Evolutionary conservation across 176 grass and related monocot genomes (phyloP).

Genomic region (Aegilops sharonensis): DNA sequence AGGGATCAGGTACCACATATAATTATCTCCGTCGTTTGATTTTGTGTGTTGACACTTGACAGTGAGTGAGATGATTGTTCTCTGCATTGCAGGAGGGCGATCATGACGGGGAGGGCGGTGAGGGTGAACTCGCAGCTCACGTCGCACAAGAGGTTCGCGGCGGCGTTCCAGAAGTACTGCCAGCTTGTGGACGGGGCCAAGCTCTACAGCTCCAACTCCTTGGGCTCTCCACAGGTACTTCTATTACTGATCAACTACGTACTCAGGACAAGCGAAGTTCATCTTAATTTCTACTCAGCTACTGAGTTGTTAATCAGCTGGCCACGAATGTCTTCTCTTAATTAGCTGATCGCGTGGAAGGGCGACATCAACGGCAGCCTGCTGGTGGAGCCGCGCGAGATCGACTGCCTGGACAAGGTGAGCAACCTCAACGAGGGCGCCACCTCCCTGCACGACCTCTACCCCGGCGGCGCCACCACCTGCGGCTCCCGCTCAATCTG

Average conservation of each 20-base stretch:
- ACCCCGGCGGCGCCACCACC: conserved; percentile 41
- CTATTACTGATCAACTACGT: no score
- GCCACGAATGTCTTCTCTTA: background rate
- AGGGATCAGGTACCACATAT: conserved; percentile 34
- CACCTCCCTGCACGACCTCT: conserved; percentile 62
- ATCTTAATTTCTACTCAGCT: background rate
- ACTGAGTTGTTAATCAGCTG: background rate
- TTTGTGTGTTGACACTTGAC: background rate
- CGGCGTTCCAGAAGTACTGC: conserved; percentile 56
- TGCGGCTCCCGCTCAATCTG: conserved; percentile 62
- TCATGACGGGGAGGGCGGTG: conserved; percentile 66
- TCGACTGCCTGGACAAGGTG: conserved; percentile 68
- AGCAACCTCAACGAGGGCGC: conserved; percentile 67
- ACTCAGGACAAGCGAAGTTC: no score
- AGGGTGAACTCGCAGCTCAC: conserved; percentile 64
- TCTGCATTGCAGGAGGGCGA: conserved; percentile 40
- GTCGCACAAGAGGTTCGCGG: conserved; percentile 66
- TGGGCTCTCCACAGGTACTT: conserved; percentile 49
- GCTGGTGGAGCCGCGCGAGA: conserved; percentile 58
- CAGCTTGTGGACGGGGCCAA: conserved; percentile 54
- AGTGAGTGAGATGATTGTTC: background rate
- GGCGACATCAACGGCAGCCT: conserved; percentile 51
- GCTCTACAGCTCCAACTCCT: conserved; percentile 61
- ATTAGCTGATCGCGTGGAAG: conserved; percentile 75
- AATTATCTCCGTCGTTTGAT: no score